Evolutionary conservation across 2,329 filamentous ascomycete species (phyloP).

Genomic region (Didymella pomorum): DNA sequence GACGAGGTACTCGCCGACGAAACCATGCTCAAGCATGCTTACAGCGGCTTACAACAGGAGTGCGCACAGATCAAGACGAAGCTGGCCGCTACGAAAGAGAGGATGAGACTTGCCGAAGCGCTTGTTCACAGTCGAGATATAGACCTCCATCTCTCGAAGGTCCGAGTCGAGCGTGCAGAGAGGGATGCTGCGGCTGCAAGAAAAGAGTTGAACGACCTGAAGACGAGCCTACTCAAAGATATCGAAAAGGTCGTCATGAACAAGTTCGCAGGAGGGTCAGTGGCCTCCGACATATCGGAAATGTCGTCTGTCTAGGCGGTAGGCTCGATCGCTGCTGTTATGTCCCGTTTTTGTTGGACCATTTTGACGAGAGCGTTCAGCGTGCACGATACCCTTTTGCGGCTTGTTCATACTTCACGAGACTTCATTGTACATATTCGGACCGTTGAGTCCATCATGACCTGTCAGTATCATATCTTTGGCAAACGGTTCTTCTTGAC

Average conservation of each 20-base stretch:
- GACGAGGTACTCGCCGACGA: constrained; percentile 23
- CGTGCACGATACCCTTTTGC: constrained; percentile 21
- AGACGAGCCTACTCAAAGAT: constrained; percentile 15
- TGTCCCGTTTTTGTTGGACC: not conserved
- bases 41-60: constrained; percentile 24
- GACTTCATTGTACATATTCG: constrained; percentile 16
- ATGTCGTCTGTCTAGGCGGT: constrained; percentile 4
- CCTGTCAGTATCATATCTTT: constrained; percentile 3
- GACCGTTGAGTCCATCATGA: not conserved
- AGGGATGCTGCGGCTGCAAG: constrained; percentile 20
- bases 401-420: constrained; percentile 9
- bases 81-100: constrained; percentile 22
- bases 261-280: constrained; percentile 16
- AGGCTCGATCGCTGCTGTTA: not conserved
- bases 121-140: constrained; percentile 19
- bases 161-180: constrained; percentile 21
- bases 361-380: constrained; percentile 20
- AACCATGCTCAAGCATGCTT: constrained; percentile 27
- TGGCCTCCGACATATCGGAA: constrained; percentile 16
- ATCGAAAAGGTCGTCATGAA: constrained; percentile 19
- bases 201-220: constrained; percentile 17
- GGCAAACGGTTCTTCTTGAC: not conserved
- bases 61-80: constrained; percentile 21
- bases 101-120: constrained; percentile 24
- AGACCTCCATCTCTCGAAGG: constrained; percentile 18